phyloP scores from a whole-genome alignment of 2,329 filamentous ascomycete genomes.

The Epichloe typhina region DNA sequence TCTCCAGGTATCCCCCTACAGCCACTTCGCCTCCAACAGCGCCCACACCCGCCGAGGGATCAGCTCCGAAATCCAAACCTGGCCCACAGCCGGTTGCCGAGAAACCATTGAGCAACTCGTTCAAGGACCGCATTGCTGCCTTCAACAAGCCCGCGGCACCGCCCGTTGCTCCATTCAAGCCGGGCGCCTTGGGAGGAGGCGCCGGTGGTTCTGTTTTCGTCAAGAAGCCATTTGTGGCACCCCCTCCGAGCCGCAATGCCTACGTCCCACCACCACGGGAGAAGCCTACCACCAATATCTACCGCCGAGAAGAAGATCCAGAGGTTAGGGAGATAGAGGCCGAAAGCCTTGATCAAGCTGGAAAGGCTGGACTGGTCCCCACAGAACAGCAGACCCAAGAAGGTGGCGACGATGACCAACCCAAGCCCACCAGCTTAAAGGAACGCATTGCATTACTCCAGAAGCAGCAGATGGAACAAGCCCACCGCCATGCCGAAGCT shows the following conservation, averaged over 20 bases:
- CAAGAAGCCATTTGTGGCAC: conserved; percentile 93
- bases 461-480: conserved; percentile 85
- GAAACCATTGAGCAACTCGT: conserved; percentile 65
- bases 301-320: conserved; percentile 79
- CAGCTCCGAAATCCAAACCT: conserved; percentile 24
- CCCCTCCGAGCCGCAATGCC: conserved; percentile 88
- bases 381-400: conserved; percentile 26
- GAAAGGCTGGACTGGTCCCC: conserved; percentile 49
- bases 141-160: conserved; percentile 86
- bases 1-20: conserved; percentile 3
- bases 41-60: conserved; percentile 26
- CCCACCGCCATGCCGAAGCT: conserved; percentile 66
- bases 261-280: conserved; percentile 71
- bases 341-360: conserved; percentile 52
- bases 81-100: conserved; percentile 54
- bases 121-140: conserved; percentile 89
- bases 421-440: conserved; percentile 86
- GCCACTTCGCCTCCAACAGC: conserved; percentile 11
- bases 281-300: conserved; percentile 57
- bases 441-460: conserved; percentile 90
- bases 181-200: conserved; percentile 45
- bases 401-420: conserved; percentile 58
- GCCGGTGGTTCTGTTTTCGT: conserved; percentile 54
- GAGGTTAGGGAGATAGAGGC: conserved; percentile 52
- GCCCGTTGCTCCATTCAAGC: conserved; percentile 83